A percentile compares a stretch with the other conserved stretches of the same genome.
These are phyloP conservation scores for Candida sojae DNA, from an alignment of 1,139 yeast genomes.

Conservation along the genomic window DNA sequence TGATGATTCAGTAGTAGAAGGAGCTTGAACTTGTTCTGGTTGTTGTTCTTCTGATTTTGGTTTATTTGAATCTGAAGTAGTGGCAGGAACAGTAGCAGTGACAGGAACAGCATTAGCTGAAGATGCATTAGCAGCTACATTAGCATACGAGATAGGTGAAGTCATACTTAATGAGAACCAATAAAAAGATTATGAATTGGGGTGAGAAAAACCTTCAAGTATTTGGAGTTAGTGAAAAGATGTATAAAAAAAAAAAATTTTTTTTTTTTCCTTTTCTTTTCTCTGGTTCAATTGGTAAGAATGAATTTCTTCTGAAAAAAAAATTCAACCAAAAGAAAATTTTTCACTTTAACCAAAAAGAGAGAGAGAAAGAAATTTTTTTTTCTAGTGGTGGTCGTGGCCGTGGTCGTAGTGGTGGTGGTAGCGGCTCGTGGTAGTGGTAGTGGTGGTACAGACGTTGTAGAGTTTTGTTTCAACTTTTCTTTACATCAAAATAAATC, in stretches of 20 bases:
- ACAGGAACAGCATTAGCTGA: conserved; percentile 8
- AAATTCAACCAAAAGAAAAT: no score
- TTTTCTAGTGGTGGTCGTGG: no score
- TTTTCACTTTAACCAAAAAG: background rate
- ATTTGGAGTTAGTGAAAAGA: background rate
- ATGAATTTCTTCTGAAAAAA: no score
- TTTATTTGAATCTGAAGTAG: conserved; percentile 2
- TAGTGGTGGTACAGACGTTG: no score
- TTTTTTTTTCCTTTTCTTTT: background rate
- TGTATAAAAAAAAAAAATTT: background rate
- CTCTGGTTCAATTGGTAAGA: background rate
- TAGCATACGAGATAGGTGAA: conserved; percentile 31
- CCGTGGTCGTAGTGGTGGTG: no score
- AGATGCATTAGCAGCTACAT: conserved; percentile 38
- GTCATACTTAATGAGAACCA: conserved; percentile 10
- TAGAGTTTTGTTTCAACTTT: no score
- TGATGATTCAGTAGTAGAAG: background rate
- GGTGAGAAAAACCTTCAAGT: background rate
- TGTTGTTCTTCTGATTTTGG: conserved; percentile 2
- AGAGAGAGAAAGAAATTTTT: background rate
- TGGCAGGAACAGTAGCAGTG: conserved; percentile 6
- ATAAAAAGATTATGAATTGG: background rate
- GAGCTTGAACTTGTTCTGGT: background rate
- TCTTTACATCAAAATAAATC: no score
- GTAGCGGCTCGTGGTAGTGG: no score